Conservation (phyloP, 208 protist genomes). For the Acanthamoeba quina region DNA sequence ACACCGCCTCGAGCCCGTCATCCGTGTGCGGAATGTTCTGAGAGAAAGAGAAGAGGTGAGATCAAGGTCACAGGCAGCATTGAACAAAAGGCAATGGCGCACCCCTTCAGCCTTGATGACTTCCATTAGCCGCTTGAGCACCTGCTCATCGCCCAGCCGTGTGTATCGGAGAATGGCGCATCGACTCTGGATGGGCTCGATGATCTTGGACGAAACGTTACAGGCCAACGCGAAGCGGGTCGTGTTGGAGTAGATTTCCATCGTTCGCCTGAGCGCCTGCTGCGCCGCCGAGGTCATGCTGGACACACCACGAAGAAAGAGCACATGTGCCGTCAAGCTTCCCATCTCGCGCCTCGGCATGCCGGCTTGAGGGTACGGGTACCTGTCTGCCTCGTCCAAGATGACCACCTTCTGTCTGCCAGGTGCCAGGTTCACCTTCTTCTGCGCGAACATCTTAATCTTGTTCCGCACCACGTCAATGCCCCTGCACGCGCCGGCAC, state of each 20-base stretch:
- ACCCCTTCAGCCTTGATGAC: conserved; percentile 95
- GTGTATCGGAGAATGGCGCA: conserved; percentile 95
- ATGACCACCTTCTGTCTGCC: conserved; percentile 98
- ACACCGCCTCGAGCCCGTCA: conserved; percentile 97
- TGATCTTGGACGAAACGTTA: conserved; percentile 99
- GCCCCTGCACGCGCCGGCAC: conserved; percentile 87
- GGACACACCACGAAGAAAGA: not conserved
- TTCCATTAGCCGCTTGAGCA: conserved; percentile 94
- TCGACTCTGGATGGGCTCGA: conserved; percentile 98
- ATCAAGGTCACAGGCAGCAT: not conserved
- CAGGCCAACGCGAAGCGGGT: conserved; percentile 99
- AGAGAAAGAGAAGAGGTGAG: not conserved
- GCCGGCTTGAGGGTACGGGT: conserved; percentile 77
- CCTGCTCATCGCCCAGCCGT: conserved; percentile 90
- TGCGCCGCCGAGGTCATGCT: conserved; percentile 98
- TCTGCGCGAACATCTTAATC: conserved; percentile 98
- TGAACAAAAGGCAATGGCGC: not conserved
- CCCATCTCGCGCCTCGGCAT: conserved; percentile 72
- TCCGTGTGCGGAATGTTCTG: conserved; percentile 91
- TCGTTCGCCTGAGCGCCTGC: conserved; percentile 98
- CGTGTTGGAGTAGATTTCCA: conserved; percentile 98
- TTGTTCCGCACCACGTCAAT: conserved; percentile 98
- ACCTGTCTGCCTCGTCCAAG: conserved; percentile 98
- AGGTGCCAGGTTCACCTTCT: conserved; percentile 86
- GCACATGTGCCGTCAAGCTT: conserved; percentile 86